phyloP scores from a whole-genome alignment of 176 grass and related monocot genomes.

The Rhipidocladum racemiflorum region DNA sequence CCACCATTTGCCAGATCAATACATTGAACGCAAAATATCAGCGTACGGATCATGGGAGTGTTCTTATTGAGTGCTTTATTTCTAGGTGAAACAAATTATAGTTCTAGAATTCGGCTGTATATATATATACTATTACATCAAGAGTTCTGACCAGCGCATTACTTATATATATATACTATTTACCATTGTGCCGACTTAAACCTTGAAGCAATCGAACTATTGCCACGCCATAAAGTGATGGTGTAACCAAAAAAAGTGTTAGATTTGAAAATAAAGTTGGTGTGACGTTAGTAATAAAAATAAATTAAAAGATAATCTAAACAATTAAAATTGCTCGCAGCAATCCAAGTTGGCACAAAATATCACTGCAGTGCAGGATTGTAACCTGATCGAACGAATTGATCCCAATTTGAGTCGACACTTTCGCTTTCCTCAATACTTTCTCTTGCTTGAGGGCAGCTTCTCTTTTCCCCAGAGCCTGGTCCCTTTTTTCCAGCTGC shows the following conservation, averaged over 20 bases:
- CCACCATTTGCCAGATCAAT: background rate
- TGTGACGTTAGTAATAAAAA: too few species aligned
- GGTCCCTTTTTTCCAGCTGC: background rate
- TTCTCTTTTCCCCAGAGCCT: constrained; percentile 11
- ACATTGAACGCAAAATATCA: background rate
- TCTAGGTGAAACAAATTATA: background rate
- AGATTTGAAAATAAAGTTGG: too few species aligned
- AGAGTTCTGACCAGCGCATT: background rate
- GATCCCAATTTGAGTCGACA: constrained; percentile 21
- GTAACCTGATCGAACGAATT: background rate
- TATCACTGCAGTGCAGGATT: background rate
- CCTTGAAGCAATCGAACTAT: too few species aligned
- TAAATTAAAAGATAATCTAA: too few species aligned
- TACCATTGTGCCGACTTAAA: background rate
- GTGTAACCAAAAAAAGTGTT: accelerated
- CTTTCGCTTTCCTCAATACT: constrained; percentile 2
- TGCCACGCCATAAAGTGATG: too few species aligned
- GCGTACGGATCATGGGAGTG: too few species aligned
- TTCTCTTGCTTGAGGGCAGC: constrained; percentile 24
- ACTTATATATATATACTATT: background rate
- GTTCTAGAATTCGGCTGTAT: background rate
- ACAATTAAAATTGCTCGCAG: too few species aligned
- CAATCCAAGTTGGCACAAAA: background rate
- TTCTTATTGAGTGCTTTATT: background rate
- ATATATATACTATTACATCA: background rate